A percentile compares a stretch with the other conserved stretches of the same genome.
These are phyloP conservation scores for Rhodotorula glutinis DNA, from an alignment of 1,284 basidiomycete species.

Conservation along the genomic window DNA sequence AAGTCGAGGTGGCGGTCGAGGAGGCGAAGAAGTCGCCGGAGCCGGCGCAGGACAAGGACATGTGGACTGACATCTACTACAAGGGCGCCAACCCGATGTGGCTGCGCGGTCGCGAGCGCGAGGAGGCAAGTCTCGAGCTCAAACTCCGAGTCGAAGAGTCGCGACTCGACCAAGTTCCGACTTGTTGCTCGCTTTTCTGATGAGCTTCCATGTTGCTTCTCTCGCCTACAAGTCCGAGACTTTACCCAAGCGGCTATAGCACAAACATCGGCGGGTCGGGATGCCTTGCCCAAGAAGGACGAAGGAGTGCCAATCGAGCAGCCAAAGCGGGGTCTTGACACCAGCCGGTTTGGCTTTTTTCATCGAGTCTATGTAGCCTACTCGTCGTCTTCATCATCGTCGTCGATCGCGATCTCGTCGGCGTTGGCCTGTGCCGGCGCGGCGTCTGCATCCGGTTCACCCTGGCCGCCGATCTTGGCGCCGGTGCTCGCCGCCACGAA, in stretches of 20 bases:
- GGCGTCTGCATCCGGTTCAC: not conserved
- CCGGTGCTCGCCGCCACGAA: conserved; percentile 29
- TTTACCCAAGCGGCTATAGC: conserved; percentile 36
- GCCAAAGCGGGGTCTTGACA: no score
- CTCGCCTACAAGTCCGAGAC: conserved; percentile 23
- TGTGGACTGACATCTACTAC: conserved; percentile 78
- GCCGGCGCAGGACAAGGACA: conserved; percentile 67
- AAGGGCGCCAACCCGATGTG: conserved; percentile 80
- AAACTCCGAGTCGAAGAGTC: no score
- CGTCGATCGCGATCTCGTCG: conserved; percentile 29
- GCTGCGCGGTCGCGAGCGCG: conserved; percentile 90
- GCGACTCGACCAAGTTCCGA: not conserved
- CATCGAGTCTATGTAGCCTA: not conserved
- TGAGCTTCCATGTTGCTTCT: not conserved
- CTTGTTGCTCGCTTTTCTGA: no score
- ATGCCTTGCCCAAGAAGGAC: no score
- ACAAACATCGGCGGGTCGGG: no score
- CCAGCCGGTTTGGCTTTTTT: no score
- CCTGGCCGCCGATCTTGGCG: conserved; percentile 15
- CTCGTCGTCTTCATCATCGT: conserved; percentile 30
- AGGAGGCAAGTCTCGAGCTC: conserved; percentile 61
- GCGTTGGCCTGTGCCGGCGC: conserved; percentile 24
- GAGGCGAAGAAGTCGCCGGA: conserved; percentile 86
- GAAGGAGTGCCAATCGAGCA: no score
- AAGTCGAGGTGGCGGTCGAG: conserved; percentile 85